Percentiles rank a stretch among this genome's conserved stretches.
These are phyloP conservation scores for Sporothrix protearum DNA, from an alignment of 2,329 filamentous ascomycete genomes.

Conservation along the genomic window DNA sequence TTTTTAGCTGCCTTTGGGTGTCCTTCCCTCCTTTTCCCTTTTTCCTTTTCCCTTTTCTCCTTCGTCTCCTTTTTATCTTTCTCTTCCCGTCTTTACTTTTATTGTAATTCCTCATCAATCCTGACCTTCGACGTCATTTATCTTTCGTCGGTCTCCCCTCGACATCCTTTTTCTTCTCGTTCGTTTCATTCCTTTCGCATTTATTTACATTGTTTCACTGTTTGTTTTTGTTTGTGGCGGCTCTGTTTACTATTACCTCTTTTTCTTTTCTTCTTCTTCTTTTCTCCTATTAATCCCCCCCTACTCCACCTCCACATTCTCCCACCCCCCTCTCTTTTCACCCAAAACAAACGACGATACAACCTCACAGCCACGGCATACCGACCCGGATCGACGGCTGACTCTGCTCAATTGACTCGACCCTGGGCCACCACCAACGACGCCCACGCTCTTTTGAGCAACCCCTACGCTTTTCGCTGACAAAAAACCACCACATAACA, in stretches of 20 bases:
- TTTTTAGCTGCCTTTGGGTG: conserved; percentile 9
- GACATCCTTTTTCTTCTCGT: background rate
- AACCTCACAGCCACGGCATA: conserved; percentile 1
- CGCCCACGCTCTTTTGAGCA: conserved; percentile 1
- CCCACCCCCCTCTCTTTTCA: background rate
- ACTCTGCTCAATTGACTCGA: conserved; percentile 42
- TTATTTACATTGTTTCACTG: background rate
- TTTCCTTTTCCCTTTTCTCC: background rate
- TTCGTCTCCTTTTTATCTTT: background rate
- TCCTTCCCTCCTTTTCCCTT: background rate
- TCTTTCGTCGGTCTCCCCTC: background rate
- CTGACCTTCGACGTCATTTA: conserved; percentile 3
- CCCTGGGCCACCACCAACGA: background rate
- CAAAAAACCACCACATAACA: background rate
- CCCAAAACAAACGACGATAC: background rate
- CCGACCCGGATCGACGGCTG: background rate
- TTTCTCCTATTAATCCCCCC: background rate
- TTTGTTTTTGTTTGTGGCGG: background rate
- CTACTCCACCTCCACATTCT: conserved; percentile 15
- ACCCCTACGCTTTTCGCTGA: background rate
- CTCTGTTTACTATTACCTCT: conserved; percentile 11
- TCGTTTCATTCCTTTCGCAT: conserved; percentile 10
- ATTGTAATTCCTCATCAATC: conserved; percentile 2
- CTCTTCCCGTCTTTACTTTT: background rate
- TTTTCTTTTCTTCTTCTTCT: background rate